Evolutionary conservation across 2,329 filamentous ascomycete genomes (phyloP).

Genomic region (Rutstroemia sydowiana): DNA sequence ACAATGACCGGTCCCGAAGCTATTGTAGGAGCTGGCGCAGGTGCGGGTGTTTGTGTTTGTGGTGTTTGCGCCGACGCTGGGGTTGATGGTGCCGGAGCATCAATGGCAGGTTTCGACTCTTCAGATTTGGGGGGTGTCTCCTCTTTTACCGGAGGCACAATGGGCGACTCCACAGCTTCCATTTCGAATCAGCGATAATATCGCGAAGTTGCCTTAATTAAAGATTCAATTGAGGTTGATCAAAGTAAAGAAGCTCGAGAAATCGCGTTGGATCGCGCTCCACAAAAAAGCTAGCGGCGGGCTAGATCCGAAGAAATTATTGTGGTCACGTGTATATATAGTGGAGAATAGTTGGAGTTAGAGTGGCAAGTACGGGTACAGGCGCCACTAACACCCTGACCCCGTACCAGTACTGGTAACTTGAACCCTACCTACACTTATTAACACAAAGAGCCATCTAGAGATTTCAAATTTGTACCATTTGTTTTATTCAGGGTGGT

Average conservation of each 20-base stretch:
- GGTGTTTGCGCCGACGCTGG: not conserved
- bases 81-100: not conserved
- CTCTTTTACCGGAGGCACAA: not conserved
- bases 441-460: too few species aligned
- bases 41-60: not conserved
- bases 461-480: too few species aligned
- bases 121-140: conserved; percentile 1
- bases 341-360: too few species aligned
- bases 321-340: not conserved
- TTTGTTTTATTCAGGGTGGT: too few species aligned
- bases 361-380: too few species aligned
- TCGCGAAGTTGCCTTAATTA: conserved; percentile 7
- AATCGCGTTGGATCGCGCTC: conserved; percentile 9
- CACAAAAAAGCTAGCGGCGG: not conserved
- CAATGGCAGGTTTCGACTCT: conserved; percentile 1
- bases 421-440: too few species aligned
- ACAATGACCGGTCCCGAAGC: not conserved
- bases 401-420: too few species aligned
- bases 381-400: too few species aligned
- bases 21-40: not conserved
- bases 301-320: too few species aligned
- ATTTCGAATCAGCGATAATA: conserved; percentile 2
- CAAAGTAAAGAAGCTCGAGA: conserved; percentile 5
- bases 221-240: not conserved
- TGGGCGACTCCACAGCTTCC: conserved; percentile 5